Base-by-base conservation (phyloP, 2,329 filamentous ascomycete genomes). In the Daldinia eschscholtzii region DNA sequence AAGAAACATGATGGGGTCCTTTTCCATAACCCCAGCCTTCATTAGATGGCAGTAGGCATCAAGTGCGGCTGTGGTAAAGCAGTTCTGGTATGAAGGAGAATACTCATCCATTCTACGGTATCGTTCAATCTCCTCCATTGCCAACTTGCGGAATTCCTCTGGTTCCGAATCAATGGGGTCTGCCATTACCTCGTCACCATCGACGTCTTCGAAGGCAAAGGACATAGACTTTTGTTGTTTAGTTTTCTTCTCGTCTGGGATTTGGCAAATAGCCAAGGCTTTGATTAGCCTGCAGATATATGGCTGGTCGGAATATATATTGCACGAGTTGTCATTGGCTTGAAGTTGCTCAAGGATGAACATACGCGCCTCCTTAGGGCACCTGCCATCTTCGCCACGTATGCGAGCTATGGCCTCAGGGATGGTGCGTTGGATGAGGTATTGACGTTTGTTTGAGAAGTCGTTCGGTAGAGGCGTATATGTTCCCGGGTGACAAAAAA, bases 291-390 rank as follows among this genome's bases (percentile, higher is more conserved):
- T 92, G 6, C 93, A 90, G 61, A 99, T 89, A 77, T 98, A 99
- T 75, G 93, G 90, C 70, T 94, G 91, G 76, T 99, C 97, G 4
- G 94, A 97, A 76, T 89, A 97, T 57, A 91, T 81, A 74, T 99
- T 99, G 67, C 92, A 91, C 2, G 92, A 91, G 77, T 99, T 99
- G 80, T 99, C 94, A 77, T 99, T 99, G 82, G 94, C 95, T 56
- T 92, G 91, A 37, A 99, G 84, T 77, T 97, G 92, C 73, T 98
- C 94, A 23, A 97, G 87, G 55, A 99, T 88, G 79, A 98, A 97
- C 42, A 88, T 87, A 64, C 94, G 92, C 4, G 93, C 93, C 59
- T 90, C 85, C 76, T 91, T 85, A 0, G 95, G 94, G 61, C 94
- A 94, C 74, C 89, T 91, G 41, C 93, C 92, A 61, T 90, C 87